These are phyloP conservation scores for Mycena leptocephala DNA, from an alignment of 768 basidiomycete genomes.

Conservation along the genomic window DNA sequence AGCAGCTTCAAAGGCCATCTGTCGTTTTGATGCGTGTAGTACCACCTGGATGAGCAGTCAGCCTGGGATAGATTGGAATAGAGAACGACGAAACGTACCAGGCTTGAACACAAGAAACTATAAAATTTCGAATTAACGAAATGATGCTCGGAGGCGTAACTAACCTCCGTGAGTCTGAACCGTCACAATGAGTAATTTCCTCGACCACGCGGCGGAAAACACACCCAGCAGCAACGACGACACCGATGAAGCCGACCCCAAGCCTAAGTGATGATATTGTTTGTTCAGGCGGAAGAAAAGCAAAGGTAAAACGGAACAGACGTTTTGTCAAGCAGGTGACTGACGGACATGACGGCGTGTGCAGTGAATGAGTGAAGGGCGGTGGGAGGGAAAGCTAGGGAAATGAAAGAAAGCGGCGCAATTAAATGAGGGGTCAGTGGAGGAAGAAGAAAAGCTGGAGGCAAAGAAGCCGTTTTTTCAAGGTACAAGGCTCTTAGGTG, in stretches of 20 bases:
- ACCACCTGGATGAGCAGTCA: constrained; percentile 44
- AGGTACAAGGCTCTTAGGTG: constrained; percentile 9
- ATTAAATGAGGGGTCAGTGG: constrained; percentile 15
- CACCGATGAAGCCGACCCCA: constrained; percentile 68
- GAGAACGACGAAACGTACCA: constrained; percentile 52
- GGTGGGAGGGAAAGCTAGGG: constrained; percentile 11
- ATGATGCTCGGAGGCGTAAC: constrained; percentile 10
- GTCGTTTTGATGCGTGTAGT: constrained; percentile 67
- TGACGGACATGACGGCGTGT: constrained; percentile 31
- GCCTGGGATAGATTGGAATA: not conserved
- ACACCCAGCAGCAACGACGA: constrained; percentile 64
- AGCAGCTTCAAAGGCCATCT: constrained; percentile 63
- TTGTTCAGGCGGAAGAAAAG: constrained; percentile 6
- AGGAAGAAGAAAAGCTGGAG: constrained; percentile 3
- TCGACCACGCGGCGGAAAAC: constrained; percentile 38
- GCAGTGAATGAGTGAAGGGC: constrained; percentile 24
- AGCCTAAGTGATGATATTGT: constrained; percentile 48
- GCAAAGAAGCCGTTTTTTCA: constrained; percentile 16
- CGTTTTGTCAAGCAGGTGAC: constrained; percentile 50
- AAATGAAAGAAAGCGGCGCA: constrained; percentile 10
- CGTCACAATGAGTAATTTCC: not conserved
- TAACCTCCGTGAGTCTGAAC: constrained; percentile 65
- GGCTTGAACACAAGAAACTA: constrained; percentile 71
- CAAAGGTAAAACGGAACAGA: constrained; percentile 37
- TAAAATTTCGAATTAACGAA: not conserved